phyloP scores from a whole-genome alignment of 106 monocot species.

The Dendrobium nobile region DNA sequence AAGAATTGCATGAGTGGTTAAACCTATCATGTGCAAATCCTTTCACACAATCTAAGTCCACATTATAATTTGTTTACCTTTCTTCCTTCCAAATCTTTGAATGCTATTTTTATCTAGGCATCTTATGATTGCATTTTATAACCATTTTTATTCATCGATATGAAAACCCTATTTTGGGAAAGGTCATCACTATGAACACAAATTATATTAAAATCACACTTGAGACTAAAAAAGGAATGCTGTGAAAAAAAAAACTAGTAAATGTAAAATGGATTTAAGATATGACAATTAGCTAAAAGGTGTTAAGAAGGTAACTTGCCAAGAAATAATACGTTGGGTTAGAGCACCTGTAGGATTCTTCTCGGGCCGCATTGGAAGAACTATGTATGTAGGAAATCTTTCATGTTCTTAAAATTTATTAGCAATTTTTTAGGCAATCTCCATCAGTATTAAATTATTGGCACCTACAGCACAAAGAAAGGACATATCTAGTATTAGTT shows the following conservation, averaged over 20 bases:
- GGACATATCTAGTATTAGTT: neutral
- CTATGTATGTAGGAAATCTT: slow-evolving; percentile 82
- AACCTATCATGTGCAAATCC: neutral
- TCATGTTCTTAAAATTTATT: slow-evolving; percentile 83
- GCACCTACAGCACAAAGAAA: slow-evolving; percentile 48
- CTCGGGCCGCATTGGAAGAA: slow-evolving; percentile 97
- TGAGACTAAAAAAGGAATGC: no score
- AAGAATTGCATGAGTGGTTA: neutral
- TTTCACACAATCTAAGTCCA: neutral
- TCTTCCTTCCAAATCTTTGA: neutral
- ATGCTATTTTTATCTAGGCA: neutral
- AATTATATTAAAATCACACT: neutral
- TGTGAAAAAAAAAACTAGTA: neutral
- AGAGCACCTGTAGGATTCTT: slow-evolving; percentile 66
- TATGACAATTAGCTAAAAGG: slow-evolving; percentile 1
- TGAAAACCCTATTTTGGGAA: neutral
- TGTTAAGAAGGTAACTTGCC: slow-evolving; percentile 46
- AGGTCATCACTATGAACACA: neutral
- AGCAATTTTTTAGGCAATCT: slow-evolving; percentile 91
- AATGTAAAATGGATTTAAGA: neutral
- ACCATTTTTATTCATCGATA: neutral
- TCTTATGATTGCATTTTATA: neutral
- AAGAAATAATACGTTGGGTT: slow-evolving; percentile 78
- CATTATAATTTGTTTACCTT: neutral
- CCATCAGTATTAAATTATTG: slow-evolving; percentile 88